These are phyloP conservation scores for Dispira simplex DNA, from an alignment of 192 early-diverging fungal genomes.

Conservation along the genomic window DNA sequence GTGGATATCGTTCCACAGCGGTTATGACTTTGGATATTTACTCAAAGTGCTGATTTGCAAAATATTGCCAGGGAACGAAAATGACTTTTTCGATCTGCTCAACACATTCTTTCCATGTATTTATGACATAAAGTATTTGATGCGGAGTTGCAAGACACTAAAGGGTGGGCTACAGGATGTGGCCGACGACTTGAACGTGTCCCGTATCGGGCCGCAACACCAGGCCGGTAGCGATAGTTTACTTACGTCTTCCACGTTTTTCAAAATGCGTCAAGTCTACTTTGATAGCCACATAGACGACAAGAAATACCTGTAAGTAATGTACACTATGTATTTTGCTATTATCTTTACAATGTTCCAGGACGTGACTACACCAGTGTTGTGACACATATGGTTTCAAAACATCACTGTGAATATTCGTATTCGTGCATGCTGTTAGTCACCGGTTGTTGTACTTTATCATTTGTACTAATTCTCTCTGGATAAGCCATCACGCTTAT, in stretches of 20 bases:
- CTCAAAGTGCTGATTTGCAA: slow-evolving; percentile 89
- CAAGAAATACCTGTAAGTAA: slow-evolving; percentile 62
- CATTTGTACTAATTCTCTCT: not conserved
- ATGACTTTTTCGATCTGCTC: slow-evolving; percentile 87
- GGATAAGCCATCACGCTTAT: not conserved
- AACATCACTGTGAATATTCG: not conserved
- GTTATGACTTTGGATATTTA: slow-evolving; percentile 98
- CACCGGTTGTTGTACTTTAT: not conserved
- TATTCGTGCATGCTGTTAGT: not conserved
- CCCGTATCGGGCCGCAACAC: slow-evolving; percentile 92
- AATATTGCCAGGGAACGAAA: slow-evolving; percentile 81
- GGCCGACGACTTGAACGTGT: slow-evolving; percentile 87
- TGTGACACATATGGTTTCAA: no score
- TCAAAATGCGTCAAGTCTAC: slow-evolving; percentile 92
- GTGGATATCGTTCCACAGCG: slow-evolving; percentile 98
- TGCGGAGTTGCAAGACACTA: slow-evolving; percentile 90
- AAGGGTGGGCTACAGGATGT: slow-evolving; percentile 98
- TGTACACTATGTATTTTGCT: not conserved
- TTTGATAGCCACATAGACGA: slow-evolving; percentile 96
- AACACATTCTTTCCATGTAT: slow-evolving; percentile 94
- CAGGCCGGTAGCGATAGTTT: slow-evolving; percentile 97
- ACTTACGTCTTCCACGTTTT: slow-evolving; percentile 94
- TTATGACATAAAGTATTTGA: slow-evolving; percentile 97
- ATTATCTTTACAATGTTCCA: not conserved
- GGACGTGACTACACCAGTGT: no score